A percentile compares a stretch with the other conserved stretches of the same genome.
Evolutionary conservation across 805 yeast species (phyloP).

Genomic region (Jamesozyma gamospora): DNA sequence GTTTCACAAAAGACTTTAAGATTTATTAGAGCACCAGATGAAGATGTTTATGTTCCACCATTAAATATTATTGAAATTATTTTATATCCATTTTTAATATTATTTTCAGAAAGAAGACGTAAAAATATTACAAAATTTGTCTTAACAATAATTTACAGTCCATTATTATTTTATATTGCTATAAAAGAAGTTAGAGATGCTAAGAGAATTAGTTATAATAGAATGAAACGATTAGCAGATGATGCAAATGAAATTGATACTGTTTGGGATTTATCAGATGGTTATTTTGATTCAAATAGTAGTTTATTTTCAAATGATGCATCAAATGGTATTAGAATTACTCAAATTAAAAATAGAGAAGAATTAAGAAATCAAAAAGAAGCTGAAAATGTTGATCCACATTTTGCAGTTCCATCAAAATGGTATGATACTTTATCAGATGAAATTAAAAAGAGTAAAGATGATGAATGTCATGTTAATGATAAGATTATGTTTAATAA

Average conservation of each 20-base stretch:
- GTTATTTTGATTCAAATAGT: conserved; percentile 38
- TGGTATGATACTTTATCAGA: conserved; percentile 45
- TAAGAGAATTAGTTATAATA: conserved; percentile 59
- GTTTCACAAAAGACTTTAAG: conserved; percentile 77
- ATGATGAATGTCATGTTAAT: not conserved
- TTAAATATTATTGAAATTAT: conserved; percentile 61
- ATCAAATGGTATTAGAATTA: conserved; percentile 22
- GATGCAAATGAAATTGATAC: conserved; percentile 71
- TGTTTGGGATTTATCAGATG: conserved; percentile 80
- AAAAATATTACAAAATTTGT: conserved; percentile 39
- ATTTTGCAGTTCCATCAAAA: conserved; percentile 42
- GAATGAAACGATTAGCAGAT: conserved; percentile 53
- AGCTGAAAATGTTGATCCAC: conserved; percentile 63
- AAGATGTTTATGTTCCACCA: conserved; percentile 77
- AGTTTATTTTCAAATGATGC: conserved; percentile 7
- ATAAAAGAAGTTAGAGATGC: conserved; percentile 58
- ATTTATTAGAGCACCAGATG: conserved; percentile 83
- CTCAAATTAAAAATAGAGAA: conserved; percentile 27
- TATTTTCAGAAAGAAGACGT: conserved; percentile 27
- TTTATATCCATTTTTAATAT: conserved; percentile 36
- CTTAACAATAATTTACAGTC: conserved; percentile 60
- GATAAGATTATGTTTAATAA: not conserved
- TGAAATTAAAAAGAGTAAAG: no score
- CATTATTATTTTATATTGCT: conserved; percentile 52
- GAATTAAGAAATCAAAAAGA: conserved; percentile 40